Conservation (phyloP, 2,329 filamentous ascomycete species). For the Pleurostoma richardsiae region DNA sequence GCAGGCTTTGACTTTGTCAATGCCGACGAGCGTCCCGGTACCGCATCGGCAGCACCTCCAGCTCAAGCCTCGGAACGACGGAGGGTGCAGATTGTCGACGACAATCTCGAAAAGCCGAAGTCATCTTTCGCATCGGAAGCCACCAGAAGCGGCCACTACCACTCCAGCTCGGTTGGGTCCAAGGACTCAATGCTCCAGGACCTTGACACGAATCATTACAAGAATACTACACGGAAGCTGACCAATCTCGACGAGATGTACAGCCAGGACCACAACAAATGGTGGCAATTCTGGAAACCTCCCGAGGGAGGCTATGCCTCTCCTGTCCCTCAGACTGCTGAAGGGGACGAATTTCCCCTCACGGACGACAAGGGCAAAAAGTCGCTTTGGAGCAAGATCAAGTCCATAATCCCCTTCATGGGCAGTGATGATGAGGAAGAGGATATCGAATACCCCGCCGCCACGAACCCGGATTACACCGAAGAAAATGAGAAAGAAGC, state of each 20-base stretch:
- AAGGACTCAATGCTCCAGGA: constrained; percentile 30
- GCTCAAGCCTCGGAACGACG: constrained; percentile 19
- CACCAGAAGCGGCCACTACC: constrained; percentile 24
- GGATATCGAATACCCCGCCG: constrained; percentile 52
- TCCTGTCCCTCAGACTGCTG: constrained; percentile 53
- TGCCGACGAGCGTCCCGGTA: constrained; percentile 12
- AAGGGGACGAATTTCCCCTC: constrained; percentile 37
- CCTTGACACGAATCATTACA: constrained; percentile 25
- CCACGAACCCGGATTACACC: constrained; percentile 55
- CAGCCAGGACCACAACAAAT: constrained; percentile 37
- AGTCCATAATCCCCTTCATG: constrained; percentile 43
- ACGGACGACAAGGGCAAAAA: constrained; percentile 34
- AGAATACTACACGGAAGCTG: constrained; percentile 49
- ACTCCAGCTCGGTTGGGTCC: constrained; percentile 30
- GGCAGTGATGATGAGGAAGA: constrained; percentile 30
- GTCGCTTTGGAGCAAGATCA: constrained; percentile 45
- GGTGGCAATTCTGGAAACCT: constrained; percentile 63
- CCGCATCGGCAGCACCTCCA: constrained; percentile 11
- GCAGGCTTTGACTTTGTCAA: constrained; percentile 43
- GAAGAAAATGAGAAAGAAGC: constrained; percentile 60
- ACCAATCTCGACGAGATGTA: constrained; percentile 45
- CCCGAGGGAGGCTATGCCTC: constrained; percentile 57
- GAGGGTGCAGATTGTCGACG: constrained; percentile 23
- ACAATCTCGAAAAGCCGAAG: constrained; percentile 28
- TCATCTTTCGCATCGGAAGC: constrained; percentile 23